phyloP scores from a whole-genome alignment of 441 rosid genomes.

The Pelargonium cotyledonis region DNA sequence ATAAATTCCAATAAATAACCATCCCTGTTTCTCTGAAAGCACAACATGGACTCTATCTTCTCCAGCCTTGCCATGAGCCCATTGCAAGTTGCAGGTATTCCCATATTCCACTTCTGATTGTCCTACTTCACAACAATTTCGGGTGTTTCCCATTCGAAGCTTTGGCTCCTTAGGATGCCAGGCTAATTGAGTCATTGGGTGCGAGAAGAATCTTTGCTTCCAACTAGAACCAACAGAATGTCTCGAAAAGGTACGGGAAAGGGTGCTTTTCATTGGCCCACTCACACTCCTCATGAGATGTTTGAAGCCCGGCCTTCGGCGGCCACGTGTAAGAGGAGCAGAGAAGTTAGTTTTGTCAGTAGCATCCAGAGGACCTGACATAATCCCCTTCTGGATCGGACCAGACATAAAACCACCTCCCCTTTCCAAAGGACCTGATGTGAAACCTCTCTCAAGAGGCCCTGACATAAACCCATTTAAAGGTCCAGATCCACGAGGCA shows the following conservation, averaged over 20 bases:
- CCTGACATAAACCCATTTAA: slow-evolving; percentile 85
- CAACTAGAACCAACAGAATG: slow-evolving; percentile 62
- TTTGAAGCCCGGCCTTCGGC: slow-evolving; percentile 56
- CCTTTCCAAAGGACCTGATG: slow-evolving; percentile 86
- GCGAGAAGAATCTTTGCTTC: slow-evolving; percentile 74
- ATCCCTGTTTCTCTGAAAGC: slow-evolving; percentile 93
- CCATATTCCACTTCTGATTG: slow-evolving; percentile 49
- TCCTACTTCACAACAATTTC: slow-evolving; percentile 49
- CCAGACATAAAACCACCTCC: slow-evolving; percentile 89
- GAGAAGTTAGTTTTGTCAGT: slow-evolving; percentile 75
- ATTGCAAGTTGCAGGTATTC: slow-evolving; percentile 66
- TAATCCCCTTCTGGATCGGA: slow-evolving; percentile 83
- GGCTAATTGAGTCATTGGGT: slow-evolving; percentile 55
- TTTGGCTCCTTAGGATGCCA: slow-evolving; percentile 73
- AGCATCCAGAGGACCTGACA: slow-evolving; percentile 92
- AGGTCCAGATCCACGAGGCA: slow-evolving; percentile 89
- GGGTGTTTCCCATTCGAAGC: slow-evolving; percentile 49
- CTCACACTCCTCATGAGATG: slow-evolving; percentile 75
- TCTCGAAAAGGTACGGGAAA: slow-evolving; percentile 77
- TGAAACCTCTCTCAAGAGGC: slow-evolving; percentile 82
- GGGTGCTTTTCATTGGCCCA: slow-evolving; percentile 75
- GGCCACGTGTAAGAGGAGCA: slow-evolving; percentile 74
- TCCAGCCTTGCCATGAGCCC: slow-evolving; percentile 99
- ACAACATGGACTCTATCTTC: slow-evolving; percentile 96
- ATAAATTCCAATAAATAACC: slow-evolving; percentile 88